Evolutionary conservation across 306 rosid species (phyloP).

Genomic region (Malus fusca): DNA sequence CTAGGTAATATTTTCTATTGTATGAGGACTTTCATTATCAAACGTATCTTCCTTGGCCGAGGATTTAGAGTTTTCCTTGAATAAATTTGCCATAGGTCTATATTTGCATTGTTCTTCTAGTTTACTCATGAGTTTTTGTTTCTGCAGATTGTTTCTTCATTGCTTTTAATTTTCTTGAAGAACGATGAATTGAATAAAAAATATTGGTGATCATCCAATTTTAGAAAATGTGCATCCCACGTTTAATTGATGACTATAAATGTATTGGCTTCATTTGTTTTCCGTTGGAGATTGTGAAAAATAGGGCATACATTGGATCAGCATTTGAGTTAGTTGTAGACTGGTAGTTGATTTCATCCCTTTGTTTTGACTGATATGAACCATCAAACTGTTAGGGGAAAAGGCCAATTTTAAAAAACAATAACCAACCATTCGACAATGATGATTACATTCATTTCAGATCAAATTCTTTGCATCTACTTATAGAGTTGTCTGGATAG

Average conservation of each 20-base stretch:
- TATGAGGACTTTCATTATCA: not conserved
- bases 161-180: not conserved
- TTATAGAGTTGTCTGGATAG: not conserved
- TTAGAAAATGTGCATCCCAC: not conserved
- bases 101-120: not conserved
- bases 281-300: not conserved
- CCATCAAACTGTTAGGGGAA: not conserved
- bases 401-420: not conserved
- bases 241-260: no score
- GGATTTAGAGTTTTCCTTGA: not conserved
- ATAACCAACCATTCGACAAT: not conserved
- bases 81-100: not conserved
- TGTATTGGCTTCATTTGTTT: not conserved
- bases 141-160: not conserved
- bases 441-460: constrained; percentile 7
- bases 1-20: no score
- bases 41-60: not conserved
- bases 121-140: not conserved
- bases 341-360: constrained; percentile 19
- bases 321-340: constrained; percentile 29
- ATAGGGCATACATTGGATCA: constrained; percentile 1
- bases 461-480: not conserved
- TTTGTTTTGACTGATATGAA: not conserved
- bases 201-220: not conserved
- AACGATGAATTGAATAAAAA: not conserved